Base-by-base conservation (phyloP, 2,329 filamentous ascomycete species). In the Paracorniculantispora psalliotae region DNA sequence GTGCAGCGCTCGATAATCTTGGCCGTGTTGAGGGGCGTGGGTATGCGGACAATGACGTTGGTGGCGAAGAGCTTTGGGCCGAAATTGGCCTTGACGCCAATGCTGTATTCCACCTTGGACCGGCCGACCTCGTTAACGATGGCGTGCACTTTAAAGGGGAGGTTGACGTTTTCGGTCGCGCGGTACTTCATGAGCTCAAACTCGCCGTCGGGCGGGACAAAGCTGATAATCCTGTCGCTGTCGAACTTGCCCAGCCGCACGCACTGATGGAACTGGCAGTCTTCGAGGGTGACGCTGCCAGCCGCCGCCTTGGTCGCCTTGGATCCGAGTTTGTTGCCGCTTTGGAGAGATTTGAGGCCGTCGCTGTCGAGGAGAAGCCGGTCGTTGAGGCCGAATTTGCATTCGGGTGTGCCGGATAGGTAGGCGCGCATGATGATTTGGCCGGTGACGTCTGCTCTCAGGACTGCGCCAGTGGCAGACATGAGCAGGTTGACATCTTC, bases 341-440 rank as follows among this genome's bases (percentile, higher is more conserved):
- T 88, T 23, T 87, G 86, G 6, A 88, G 78, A 46, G 83, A 82
- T 66, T 83, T 73, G 48, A 90, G 75, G 54, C 85, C 83, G 70
- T 90, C 83, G 57, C 85, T 84, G 69, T 97, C 94, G n/a, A 99
- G 82, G 1, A 97, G 84, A 4, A 99, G 81, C 8, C 94, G 87
- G 73, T 99, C 94, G 73, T 99, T 99, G 44, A 99, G 86, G 7
- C 94, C 94, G 67, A 99, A 99, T 74, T 99, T 99, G 83, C 94
- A 99, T 76, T 99, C 94, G 9, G 94, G 94, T 1, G 92, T 99
- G 35, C 96, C 94, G 21, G 91, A 90, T 26, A 99, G 87, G 71
- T 99, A 99, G 61, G 94, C 94, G 67, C 94, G 91, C 94, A 99
- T 99, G 68, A 99, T 85, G 68, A 99, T 99, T 72, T 97, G 92